Conservation (phyloP, 2,329 filamentous ascomycete species). For the Metarhizium rileyi region DNA sequence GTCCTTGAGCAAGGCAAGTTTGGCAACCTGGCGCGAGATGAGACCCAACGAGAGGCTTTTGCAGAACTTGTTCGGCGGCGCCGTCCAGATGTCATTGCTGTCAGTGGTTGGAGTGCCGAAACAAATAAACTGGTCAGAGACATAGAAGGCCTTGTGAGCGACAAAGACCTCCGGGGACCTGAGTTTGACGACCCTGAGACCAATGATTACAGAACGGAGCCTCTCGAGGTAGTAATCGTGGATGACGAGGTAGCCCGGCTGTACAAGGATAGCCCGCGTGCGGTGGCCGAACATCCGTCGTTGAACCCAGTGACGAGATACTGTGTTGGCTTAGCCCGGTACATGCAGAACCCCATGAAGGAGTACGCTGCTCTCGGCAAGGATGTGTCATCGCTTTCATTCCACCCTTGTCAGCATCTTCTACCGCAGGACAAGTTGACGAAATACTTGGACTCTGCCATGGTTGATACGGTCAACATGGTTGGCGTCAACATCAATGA, state of each 20-base stretch:
- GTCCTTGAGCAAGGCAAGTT: conserved; percentile 86
- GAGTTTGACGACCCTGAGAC: conserved; percentile 76
- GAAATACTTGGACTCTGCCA: conserved; percentile 83
- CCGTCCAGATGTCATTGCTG: conserved; percentile 79
- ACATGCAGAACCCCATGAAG: conserved; percentile 91
- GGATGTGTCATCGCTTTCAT: conserved; percentile 76
- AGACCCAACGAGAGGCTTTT: conserved; percentile 57
- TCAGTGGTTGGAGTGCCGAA: conserved; percentile 83
- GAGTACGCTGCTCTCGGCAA: conserved; percentile 90
- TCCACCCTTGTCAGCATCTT: conserved; percentile 83
- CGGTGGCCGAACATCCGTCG: conserved; percentile 69
- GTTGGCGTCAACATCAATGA: conserved; percentile 94
- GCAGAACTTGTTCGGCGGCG: conserved; percentile 70
- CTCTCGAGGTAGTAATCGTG: conserved; percentile 79
- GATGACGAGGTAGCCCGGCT: conserved; percentile 96
- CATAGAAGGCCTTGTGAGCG: conserved; percentile 66
- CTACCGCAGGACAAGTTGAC: conserved; percentile 79
- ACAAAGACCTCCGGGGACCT: conserved; percentile 66
- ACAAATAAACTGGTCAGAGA: conserved; percentile 76
- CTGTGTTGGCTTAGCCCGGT: conserved; percentile 79
- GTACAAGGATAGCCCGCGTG: conserved; percentile 83
- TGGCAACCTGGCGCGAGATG: conserved; percentile 64
- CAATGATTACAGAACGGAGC: conserved; percentile 65
- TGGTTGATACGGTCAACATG: conserved; percentile 98
- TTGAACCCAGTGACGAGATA: conserved; percentile 74